Percentiles rank a stretch among this genome's conserved stretches.
These are phyloP conservation scores for Fomes fomentarius DNA, from an alignment of 1,284 basidiomycete genomes.

Conservation along the genomic window DNA sequence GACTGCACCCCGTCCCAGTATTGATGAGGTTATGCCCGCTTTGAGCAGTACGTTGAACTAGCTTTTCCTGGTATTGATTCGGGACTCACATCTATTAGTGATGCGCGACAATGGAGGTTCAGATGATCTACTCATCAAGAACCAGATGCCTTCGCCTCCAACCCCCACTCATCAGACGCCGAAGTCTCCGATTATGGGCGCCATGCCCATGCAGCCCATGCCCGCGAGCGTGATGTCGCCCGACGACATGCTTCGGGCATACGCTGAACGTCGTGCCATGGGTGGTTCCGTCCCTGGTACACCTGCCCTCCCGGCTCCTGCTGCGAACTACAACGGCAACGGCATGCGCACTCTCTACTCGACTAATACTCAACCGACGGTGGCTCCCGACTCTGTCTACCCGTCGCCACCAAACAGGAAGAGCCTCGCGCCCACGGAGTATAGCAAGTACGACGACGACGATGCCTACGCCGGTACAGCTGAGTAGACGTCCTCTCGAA, in stretches of 20 bases:
- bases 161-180: constrained; percentile 37
- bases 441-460: constrained; percentile 36
- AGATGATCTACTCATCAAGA: constrained; percentile 47
- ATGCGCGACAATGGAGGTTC: constrained; percentile 54
- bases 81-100: constrained; percentile 42
- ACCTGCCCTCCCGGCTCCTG: constrained; percentile 27
- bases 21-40: constrained; percentile 66
- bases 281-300: constrained; percentile 27
- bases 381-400: constrained; percentile 21
- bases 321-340: constrained; percentile 34
- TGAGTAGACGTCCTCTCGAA: constrained; percentile 31
- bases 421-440: constrained; percentile 36
- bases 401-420: constrained; percentile 21
- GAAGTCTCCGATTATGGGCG: constrained; percentile 41
- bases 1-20: constrained; percentile 32
- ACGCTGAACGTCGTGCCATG: constrained; percentile 57
- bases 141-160: constrained; percentile 35
- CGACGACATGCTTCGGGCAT: constrained; percentile 76
- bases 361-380: constrained; percentile 26
- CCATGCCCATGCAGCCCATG: constrained; percentile 49
- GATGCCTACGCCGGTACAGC: constrained; percentile 36
- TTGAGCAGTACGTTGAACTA: constrained; percentile 56
- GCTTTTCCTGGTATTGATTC: background rate
- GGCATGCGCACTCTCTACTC: constrained; percentile 42
- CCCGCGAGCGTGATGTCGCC: constrained; percentile 59